Base-by-base conservation (phyloP, 2,329 filamentous ascomycete genomes). In the Thyridium curvatum region DNA sequence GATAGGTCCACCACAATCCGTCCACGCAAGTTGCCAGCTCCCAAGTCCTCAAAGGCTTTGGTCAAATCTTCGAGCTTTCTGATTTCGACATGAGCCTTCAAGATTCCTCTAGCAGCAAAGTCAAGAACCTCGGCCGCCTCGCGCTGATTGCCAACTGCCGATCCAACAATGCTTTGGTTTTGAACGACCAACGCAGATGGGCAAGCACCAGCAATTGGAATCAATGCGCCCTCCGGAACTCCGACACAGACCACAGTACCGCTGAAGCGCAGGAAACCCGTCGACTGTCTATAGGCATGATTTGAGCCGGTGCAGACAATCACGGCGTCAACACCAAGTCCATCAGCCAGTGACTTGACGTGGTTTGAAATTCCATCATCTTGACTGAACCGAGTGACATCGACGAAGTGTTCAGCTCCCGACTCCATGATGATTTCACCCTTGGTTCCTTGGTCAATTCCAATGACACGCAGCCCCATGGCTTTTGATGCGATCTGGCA, bases 341-440 rank as follows among this genome's bases (percentile, higher is more conserved):
- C 77, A 3, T 66, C 69, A 0, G 78, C 77, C 2, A 77, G 56
- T 29, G 64, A 66, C 48, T 72, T 70, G 35, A 84, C 74, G 33
- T 79, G 72, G 18, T 30, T n/a, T 18, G 29, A 30, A 13, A n/a
- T 68, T 65, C 69, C 62, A 30, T 49, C 10, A 43, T 35, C 32
- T 38, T 69, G 62, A 21, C 77, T 74, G 41, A 84, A 65, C 82
- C 77, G n/a, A n/a, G n/a, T n/a, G n/a, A n/a, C n/a, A n/a, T n/a
- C n/a, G 42, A 85, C 64, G 58, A 84, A 85, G 46, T 74, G 70
- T 52, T 84, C 79, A 0, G 79, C 79, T 8, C 81, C 81, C n/a
- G 68, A 77, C 1, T 72, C 66, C n/a, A n/a, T n/a, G 35, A 69
- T 69, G 9, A 75, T 69, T 2, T 84, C 52, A 10, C 71, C 50